phyloP scores from a whole-genome alignment of 495 filamentous ascomycete genomes.

The Tirmania nivea region DNA sequence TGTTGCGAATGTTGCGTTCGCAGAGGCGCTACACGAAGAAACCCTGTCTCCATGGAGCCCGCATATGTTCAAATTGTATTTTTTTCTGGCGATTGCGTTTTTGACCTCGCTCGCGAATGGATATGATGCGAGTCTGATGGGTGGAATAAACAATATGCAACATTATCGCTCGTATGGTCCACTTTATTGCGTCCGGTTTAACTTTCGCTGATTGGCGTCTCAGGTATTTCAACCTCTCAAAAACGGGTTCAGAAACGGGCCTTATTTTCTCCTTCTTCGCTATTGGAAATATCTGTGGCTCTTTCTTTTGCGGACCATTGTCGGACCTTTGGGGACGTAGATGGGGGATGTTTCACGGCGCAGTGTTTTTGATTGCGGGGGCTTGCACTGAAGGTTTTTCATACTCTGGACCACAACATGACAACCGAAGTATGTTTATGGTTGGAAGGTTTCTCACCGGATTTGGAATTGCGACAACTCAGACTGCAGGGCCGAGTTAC shows the following conservation, averaged over 20 bases:
- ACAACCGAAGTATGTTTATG: slow-evolving; percentile 33
- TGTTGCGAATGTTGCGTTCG: slow-evolving; percentile 9
- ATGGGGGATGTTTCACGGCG: slow-evolving; percentile 42
- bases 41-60: slow-evolving; percentile 19
- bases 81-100: slow-evolving; percentile 12
- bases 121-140: slow-evolving; percentile 20
- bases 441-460: slow-evolving; percentile 48
- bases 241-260: slow-evolving; percentile 23
- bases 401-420: slow-evolving; percentile 19
- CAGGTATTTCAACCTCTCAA: neutral
- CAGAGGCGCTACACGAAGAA: slow-evolving; percentile 8
- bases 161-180: slow-evolving; percentile 18
- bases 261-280: slow-evolving; percentile 32
- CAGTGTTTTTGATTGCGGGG: slow-evolving; percentile 38
- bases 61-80: slow-evolving; percentile 19
- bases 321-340: slow-evolving; percentile 34
- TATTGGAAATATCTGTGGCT: slow-evolving; percentile 31
- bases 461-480: slow-evolving; percentile 40
- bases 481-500: slow-evolving; percentile 44
- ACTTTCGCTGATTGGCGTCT: too few species aligned
- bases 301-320: slow-evolving; percentile 27
- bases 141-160: slow-evolving; percentile 26
- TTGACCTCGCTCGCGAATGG: slow-evolving; percentile 15
- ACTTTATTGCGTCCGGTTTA: neutral
- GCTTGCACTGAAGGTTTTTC: slow-evolving; percentile 28